These are phyloP conservation scores for Cyclanthera cordifolia DNA, from an alignment of 306 rosid genomes.

Conservation along the genomic window DNA sequence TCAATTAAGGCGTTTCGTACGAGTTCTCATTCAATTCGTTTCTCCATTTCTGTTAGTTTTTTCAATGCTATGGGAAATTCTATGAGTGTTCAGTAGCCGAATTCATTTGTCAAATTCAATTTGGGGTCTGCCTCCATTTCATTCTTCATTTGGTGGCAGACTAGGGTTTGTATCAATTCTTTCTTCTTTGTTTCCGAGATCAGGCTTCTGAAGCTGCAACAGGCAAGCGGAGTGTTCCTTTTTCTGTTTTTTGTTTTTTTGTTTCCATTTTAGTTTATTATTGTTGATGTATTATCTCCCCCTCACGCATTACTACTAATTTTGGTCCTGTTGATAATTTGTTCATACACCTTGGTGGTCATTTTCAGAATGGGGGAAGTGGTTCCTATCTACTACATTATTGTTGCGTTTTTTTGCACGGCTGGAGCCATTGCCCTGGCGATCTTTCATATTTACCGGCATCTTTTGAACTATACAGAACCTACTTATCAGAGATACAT, in stretches of 20 bases:
- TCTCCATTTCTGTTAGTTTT: neutral
- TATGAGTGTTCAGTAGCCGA: neutral
- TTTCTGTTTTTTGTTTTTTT: neutral
- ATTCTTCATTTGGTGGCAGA: constrained; percentile 12
- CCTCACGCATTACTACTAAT: neutral
- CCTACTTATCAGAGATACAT: constrained; percentile 92
- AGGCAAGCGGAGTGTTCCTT: neutral
- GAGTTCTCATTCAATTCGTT: neutral
- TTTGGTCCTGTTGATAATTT: neutral
- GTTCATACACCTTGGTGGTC: neutral
- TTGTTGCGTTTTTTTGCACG: constrained; percentile 77
- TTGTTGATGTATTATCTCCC: neutral
- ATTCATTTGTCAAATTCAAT: neutral
- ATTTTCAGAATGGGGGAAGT: constrained; percentile 39
- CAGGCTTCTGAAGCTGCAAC: constrained; percentile 1
- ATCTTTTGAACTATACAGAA: constrained; percentile 84
- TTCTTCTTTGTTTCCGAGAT: neutral
- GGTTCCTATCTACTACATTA: constrained; percentile 43
- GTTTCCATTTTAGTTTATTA: neutral
- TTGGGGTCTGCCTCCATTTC: constrained; percentile 3
- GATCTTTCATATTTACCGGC: constrained; percentile 62
- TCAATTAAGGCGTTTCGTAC: neutral
- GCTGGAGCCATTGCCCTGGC: constrained; percentile 73
- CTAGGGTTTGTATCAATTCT: constrained; percentile 7
- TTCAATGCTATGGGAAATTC: neutral